These are phyloP conservation scores for Solanum etuberosum DNA, from an alignment of 257 asterid species.

Conservation along the genomic window DNA sequence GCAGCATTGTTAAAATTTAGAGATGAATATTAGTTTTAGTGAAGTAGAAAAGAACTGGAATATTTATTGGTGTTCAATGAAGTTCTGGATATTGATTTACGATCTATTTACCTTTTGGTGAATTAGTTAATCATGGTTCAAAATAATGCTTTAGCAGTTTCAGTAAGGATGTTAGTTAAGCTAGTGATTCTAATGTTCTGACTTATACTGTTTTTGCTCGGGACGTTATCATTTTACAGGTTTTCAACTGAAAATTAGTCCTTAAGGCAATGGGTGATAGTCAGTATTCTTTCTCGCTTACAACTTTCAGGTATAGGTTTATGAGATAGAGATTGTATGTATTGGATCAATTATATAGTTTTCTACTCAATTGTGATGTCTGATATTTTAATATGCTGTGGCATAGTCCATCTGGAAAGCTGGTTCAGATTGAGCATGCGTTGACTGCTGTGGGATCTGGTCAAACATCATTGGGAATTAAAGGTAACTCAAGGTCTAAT, in stretches of 20 bases:
- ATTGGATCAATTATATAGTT: neutral
- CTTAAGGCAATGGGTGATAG: slow-evolving; percentile 77
- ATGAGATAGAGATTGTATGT: neutral
- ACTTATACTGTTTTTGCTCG: neutral
- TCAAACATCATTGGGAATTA: slow-evolving; percentile 94
- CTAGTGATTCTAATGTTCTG: neutral
- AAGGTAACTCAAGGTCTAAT: slow-evolving; percentile 37
- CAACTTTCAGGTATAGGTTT: slow-evolving; percentile 78
- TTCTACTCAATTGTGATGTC: neutral
- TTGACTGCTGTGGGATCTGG: slow-evolving; percentile 99
- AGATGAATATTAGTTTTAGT: neutral
- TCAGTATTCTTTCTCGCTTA: slow-evolving; percentile 97
- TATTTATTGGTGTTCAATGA: neutral
- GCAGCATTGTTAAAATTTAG: neutral
- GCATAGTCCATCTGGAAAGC: slow-evolving; percentile 86
- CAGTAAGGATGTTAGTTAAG: neutral
- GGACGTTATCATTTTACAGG: neutral
- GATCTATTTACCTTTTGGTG: neutral
- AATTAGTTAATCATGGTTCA: neutral
- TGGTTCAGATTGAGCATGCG: slow-evolving; percentile 98
- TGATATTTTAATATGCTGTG: neutral
- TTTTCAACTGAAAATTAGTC: neutral
- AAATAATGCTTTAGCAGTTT: neutral
- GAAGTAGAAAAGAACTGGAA: neutral
- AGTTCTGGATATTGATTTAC: neutral